Percentiles rank a stretch among this genome's conserved stretches.
phyloP scores from a whole-genome alignment of 352 stramenopile genomes.

The Saprolegnia diclina region DNA sequence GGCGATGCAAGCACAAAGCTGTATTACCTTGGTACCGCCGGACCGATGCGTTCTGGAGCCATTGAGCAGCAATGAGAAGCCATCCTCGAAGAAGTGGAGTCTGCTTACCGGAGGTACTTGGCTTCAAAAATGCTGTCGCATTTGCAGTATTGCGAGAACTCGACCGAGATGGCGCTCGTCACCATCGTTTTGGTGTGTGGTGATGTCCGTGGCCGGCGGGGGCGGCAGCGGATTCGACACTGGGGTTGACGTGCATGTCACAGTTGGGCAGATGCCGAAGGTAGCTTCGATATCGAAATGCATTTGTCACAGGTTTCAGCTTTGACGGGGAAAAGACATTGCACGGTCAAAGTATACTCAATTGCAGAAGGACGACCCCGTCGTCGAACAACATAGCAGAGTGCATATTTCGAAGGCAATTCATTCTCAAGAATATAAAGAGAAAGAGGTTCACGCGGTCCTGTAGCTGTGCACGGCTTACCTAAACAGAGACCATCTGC shows the following conservation, averaged over 20 bases:
- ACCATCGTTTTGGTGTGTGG: slow-evolving; percentile 3
- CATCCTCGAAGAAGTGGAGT: background rate
- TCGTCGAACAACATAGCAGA: too few relatives aligned
- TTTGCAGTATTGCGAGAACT: slow-evolving; percentile 25
- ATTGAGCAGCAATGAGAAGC: background rate
- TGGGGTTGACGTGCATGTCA: background rate
- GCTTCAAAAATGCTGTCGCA: slow-evolving; percentile 25
- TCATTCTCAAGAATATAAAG: too few relatives aligned
- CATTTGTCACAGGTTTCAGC: slow-evolving; percentile 10
- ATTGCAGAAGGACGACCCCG: too few relatives aligned
- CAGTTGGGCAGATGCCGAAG: background rate
- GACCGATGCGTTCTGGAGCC: slow-evolving; percentile 18
- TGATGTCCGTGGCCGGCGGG: background rate
- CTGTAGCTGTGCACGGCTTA: background rate
- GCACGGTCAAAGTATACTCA: slow-evolving; percentile 10
- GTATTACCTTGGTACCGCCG: slow-evolving; percentile 20
- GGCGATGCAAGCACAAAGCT: background rate
- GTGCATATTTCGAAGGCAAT: too few relatives aligned
- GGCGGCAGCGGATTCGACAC: background rate
- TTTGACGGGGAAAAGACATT: slow-evolving; percentile 8
- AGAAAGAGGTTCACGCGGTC: too few relatives aligned
- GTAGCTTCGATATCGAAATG: slow-evolving; percentile 4
- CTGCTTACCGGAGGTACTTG: slow-evolving; percentile 23
- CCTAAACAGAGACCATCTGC: background rate
- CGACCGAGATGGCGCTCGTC: slow-evolving; percentile 13